phyloP scores from a whole-genome alignment of 805 yeast genomes.

The Wickerhamiella slavikovae region DNA sequence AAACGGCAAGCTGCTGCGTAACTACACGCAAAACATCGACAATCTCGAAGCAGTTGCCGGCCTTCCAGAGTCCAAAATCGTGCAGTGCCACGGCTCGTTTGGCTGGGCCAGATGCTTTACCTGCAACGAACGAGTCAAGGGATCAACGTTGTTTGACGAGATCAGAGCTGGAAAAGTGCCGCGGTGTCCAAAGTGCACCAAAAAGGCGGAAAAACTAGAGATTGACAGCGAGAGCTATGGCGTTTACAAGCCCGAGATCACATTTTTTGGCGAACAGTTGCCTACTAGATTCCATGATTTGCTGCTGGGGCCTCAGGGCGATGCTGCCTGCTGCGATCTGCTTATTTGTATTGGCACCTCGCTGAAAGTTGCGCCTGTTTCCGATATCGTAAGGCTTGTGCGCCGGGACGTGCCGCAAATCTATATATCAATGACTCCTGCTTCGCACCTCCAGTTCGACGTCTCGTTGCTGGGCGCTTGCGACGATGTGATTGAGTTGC shows the following conservation, averaged over 20 bases:
- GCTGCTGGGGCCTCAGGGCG: slow-evolving; percentile 25
- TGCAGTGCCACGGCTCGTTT: slow-evolving; percentile 87
- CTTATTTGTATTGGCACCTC: slow-evolving; percentile 79
- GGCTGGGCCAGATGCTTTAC: slow-evolving; percentile 72
- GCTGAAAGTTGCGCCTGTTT: slow-evolving; percentile 78
- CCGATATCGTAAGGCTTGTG: slow-evolving; percentile 61
- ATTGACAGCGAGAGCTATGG: slow-evolving; percentile 32
- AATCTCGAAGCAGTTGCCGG: slow-evolving; percentile 74
- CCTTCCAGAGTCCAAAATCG: slow-evolving; percentile 37
- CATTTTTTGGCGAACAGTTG: slow-evolving; percentile 73
- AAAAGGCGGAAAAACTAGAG: slow-evolving; percentile 20
- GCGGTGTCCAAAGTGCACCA: slow-evolving; percentile 43
- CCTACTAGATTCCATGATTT: slow-evolving; percentile 47
- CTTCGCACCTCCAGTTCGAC: slow-evolving; percentile 61
- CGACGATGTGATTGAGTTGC: slow-evolving; percentile 57
- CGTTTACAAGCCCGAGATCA: slow-evolving; percentile 80
- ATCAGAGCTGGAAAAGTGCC: slow-evolving; percentile 44
- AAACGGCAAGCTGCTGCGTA: slow-evolving; percentile 55
- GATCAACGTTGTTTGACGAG: slow-evolving; percentile 38
- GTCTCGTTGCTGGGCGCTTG: slow-evolving; percentile 57
- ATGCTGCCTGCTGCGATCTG: slow-evolving; percentile 50
- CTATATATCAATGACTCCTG: slow-evolving; percentile 56
- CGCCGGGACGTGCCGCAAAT: slow-evolving; percentile 65
- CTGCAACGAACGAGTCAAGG: slow-evolving; percentile 46
- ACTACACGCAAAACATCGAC: slow-evolving; percentile 83